Conservation (phyloP, 257 asterid genomes). For the Nicotiana attenuata region DNA sequence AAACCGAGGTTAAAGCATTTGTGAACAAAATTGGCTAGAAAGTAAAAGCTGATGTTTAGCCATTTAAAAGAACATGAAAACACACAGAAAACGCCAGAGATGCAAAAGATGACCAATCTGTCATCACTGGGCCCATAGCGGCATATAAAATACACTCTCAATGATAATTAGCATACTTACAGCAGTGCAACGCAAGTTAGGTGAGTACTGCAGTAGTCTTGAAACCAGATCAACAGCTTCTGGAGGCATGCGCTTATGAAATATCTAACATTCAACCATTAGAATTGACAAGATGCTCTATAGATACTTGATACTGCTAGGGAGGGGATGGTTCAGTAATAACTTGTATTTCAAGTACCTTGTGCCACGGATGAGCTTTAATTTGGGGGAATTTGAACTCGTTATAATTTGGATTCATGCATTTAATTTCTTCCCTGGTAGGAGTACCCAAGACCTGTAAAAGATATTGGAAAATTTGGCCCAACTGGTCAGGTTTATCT, state of each 20-base stretch:
- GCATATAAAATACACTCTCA: not conserved
- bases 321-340: not conserved
- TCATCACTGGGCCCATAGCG: not conserved
- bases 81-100: not conserved
- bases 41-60: not conserved
- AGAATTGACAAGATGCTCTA: not conserved
- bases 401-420: constrained; percentile 61
- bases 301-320: not conserved
- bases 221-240: constrained; percentile 64
- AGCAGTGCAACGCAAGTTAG: constrained; percentile 53
- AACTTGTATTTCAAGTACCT: constrained; percentile 24
- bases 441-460: constrained; percentile 61
- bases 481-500: not conserved
- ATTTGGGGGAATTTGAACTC: constrained; percentile 57
- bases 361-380: constrained; percentile 69
- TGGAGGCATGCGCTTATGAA: constrained; percentile 59
- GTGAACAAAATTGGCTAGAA: not conserved
- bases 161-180: constrained; percentile 25
- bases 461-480: not conserved
- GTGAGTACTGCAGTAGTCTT: constrained; percentile 56
- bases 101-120: not conserved
- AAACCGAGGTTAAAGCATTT: no score
- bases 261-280: constrained; percentile 31
- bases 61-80: not conserved
- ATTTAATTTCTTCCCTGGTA: constrained; percentile 58